These are phyloP conservation scores for Microcyclospora tardicrescens DNA, from an alignment of 2,329 filamentous ascomycete species.

Conservation along the genomic window DNA sequence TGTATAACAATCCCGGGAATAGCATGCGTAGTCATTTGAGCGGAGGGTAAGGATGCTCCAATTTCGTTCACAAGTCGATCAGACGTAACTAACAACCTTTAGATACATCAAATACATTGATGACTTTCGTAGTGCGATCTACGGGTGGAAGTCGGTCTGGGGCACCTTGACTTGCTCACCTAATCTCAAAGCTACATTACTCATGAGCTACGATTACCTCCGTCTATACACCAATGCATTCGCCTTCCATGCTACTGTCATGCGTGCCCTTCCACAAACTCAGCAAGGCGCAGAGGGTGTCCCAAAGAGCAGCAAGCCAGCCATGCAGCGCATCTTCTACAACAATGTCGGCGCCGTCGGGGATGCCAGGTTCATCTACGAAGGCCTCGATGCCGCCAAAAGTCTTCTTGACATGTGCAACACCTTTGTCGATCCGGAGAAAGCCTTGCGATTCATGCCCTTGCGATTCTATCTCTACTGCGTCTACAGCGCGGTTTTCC, in stretches of 20 bases:
- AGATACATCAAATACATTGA: slow-evolving; percentile 61
- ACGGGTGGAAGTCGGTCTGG: slow-evolving; percentile 60
- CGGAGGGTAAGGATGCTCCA: slow-evolving; percentile 34
- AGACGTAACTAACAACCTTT: no score
- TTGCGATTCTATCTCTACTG: slow-evolving; percentile 37
- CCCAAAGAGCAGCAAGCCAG: slow-evolving; percentile 18
- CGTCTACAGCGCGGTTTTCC: slow-evolving; percentile 36
- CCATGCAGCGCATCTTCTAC: slow-evolving; percentile 32
- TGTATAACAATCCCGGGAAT: slow-evolving; percentile 58
- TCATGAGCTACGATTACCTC: slow-evolving; percentile 60
- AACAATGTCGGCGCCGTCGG: slow-evolving; percentile 38
- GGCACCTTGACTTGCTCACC: slow-evolving; percentile 52
- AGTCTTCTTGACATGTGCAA: slow-evolving; percentile 37
- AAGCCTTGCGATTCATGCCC: slow-evolving; percentile 35
- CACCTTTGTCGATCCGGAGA: slow-evolving; percentile 37
- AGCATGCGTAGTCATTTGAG: slow-evolving; percentile 57
- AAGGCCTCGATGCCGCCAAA: slow-evolving; percentile 37
- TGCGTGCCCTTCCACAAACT: slow-evolving; percentile 27
- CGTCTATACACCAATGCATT: slow-evolving; percentile 64
- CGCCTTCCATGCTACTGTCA: slow-evolving; percentile 57
- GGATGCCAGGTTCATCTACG: slow-evolving; percentile 38
- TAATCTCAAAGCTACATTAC: slow-evolving; percentile 52
- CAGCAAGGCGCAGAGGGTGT: slow-evolving; percentile 9
- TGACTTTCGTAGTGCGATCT: slow-evolving; percentile 55
- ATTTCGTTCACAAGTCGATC: no score